A percentile compares a stretch with the other conserved stretches of the same genome.
Conservation (phyloP, 2,329 filamentous ascomycete genomes). For the Paramyrothecium roridum region DNA sequence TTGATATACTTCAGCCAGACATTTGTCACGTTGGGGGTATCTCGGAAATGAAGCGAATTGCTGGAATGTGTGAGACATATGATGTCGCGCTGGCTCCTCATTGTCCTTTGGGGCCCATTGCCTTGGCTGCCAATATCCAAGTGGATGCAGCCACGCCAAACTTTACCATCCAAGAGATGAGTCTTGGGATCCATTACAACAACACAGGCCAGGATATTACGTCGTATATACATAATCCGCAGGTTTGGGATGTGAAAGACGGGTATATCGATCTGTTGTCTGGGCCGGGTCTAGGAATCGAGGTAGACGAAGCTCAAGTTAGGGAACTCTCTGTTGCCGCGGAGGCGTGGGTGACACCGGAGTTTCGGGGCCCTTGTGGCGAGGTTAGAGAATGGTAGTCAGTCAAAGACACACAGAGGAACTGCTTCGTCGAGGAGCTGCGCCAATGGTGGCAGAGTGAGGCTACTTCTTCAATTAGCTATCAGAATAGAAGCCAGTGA, state of each 20-base stretch:
- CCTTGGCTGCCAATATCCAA: constrained; percentile 70
- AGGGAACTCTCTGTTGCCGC: constrained; percentile 55
- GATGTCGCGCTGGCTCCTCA: constrained; percentile 72
- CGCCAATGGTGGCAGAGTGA: too few relatives aligned
- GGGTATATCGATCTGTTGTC: constrained; percentile 62
- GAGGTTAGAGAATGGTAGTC: constrained; percentile 64
- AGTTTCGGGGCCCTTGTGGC: constrained; percentile 66
- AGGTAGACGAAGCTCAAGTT: constrained; percentile 68
- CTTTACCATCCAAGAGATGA: constrained; percentile 77
- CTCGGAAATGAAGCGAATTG: constrained; percentile 66
- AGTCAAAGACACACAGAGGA: neutral
- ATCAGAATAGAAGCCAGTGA: too few relatives aligned
- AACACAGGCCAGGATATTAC: constrained; percentile 61
- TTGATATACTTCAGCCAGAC: constrained; percentile 73
- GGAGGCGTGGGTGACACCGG: constrained; percentile 62
- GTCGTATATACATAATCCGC: constrained; percentile 62
- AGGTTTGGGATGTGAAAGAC: constrained; percentile 62
- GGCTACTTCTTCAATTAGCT: too few relatives aligned
- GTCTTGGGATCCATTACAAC: constrained; percentile 77
- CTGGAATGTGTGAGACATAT: constrained; percentile 69
- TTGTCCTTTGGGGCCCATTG: constrained; percentile 70
- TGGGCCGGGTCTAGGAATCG: constrained; percentile 64
- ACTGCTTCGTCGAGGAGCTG: too few relatives aligned
- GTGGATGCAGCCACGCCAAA: constrained; percentile 60
- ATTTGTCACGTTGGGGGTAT: constrained; percentile 71